phyloP scores from a whole-genome alignment of 164 flowering plant species.

The Magnolia officinalis region DNA sequence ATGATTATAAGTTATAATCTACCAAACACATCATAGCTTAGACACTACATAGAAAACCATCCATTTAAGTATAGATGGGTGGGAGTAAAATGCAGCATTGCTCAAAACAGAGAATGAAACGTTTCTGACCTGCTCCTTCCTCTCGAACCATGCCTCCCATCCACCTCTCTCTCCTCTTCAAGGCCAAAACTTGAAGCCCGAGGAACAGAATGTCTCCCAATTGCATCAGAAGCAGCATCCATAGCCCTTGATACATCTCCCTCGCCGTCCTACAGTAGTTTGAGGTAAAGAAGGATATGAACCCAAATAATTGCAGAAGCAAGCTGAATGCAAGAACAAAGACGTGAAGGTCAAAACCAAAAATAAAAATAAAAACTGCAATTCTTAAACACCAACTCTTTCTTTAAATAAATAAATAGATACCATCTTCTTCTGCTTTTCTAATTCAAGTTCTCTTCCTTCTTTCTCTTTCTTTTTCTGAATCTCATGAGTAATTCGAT shows the following conservation, averaged over 20 bases:
- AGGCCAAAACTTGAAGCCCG: slow-evolving; percentile 23
- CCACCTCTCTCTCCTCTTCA: slow-evolving; percentile 39
- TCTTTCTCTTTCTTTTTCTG: slow-evolving; percentile 70
- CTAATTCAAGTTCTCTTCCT: slow-evolving; percentile 33
- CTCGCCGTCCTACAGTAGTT: slow-evolving; percentile 94
- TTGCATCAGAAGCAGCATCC: slow-evolving; percentile 32
- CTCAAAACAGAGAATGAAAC: background rate
- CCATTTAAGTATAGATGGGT: background rate
- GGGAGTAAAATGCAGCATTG: background rate
- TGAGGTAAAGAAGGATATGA: slow-evolving; percentile 99
- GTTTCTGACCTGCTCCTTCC: slow-evolving; percentile 50
- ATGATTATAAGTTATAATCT: too few species aligned
- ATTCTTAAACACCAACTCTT: slow-evolving; percentile 27
- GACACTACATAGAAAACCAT: background rate
- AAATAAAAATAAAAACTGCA: slow-evolving; percentile 8
- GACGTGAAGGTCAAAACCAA: slow-evolving; percentile 57
- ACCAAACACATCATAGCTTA: background rate
- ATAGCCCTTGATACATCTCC: slow-evolving; percentile 28
- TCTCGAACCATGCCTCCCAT: slow-evolving; percentile 48
- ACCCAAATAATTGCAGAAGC: slow-evolving; percentile 99
- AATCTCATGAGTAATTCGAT: slow-evolving; percentile 65
- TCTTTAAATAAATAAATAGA: slow-evolving; percentile 36
- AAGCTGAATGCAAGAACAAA: slow-evolving; percentile 85
- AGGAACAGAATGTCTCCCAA: slow-evolving; percentile 24
- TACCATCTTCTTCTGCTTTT: slow-evolving; percentile 68